These are phyloP conservation scores for Apiospora saccharicola DNA, from an alignment of 2,329 filamentous ascomycete species.

Conservation along the genomic window DNA sequence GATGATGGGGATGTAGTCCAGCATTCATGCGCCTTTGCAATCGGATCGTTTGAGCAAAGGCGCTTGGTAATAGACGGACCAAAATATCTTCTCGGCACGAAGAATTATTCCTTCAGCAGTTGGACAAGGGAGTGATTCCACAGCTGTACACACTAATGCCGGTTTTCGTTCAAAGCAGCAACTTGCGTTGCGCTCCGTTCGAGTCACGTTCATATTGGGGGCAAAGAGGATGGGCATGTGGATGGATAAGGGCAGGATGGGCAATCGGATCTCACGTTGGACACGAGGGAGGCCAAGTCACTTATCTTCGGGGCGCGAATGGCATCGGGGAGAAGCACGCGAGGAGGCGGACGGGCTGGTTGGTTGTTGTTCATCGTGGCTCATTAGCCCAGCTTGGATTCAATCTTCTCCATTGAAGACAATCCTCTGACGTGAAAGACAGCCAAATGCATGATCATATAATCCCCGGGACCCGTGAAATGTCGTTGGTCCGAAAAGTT, in stretches of 20 bases:
- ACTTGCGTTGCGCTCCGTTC: constrained; percentile 15
- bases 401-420: constrained; percentile 42
- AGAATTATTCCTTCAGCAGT: constrained; percentile 56
- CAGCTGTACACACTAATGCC: constrained; percentile 62
- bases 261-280: background rate
- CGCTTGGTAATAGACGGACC: constrained; percentile 71
- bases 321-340: constrained; percentile 5
- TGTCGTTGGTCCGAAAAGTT: constrained; percentile 36
- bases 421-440: constrained; percentile 38
- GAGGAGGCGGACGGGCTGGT: constrained; percentile 25
- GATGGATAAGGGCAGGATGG: background rate
- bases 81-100: constrained; percentile 55
- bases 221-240: background rate
- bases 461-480: constrained; percentile 43
- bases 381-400: constrained; percentile 39
- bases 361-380: constrained; percentile 39
- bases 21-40: constrained; percentile 68
- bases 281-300: background rate
- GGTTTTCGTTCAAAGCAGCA: constrained; percentile 28
- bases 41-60: constrained; percentile 50
- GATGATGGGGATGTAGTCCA: constrained; percentile 56
- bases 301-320: background rate
- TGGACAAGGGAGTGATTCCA: constrained; percentile 50
- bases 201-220: background rate
- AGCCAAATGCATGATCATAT: constrained; percentile 43